Conservation (phyloP, 805 yeast species). For the Zygotorulaspora chibaensis region DNA sequence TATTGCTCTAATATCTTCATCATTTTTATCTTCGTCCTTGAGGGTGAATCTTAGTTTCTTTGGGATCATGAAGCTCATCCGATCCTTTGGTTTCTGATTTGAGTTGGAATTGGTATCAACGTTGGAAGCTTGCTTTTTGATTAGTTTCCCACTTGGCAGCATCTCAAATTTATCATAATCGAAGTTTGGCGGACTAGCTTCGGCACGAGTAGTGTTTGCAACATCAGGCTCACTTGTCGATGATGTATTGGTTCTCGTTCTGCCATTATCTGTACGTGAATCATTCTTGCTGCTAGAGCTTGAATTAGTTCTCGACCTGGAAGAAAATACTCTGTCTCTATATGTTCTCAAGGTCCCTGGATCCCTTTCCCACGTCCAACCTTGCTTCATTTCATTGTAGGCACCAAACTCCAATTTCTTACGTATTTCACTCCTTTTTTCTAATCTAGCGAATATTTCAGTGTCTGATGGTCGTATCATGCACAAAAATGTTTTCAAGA, state of each 20-base stretch:
- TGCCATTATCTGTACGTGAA: neutral
- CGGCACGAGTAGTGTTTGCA: neutral
- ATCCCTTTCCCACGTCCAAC: constrained; percentile 67
- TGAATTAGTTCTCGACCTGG: constrained; percentile 11
- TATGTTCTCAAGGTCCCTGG: constrained; percentile 34
- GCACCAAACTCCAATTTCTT: constrained; percentile 69
- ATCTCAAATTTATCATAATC: constrained; percentile 45
- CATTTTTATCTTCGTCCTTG: constrained; percentile 24
- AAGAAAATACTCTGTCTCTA: constrained; percentile 19
- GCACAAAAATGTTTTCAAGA: constrained; percentile 52
- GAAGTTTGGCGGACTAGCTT: constrained; percentile 7
- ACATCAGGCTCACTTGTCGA: constrained; percentile 9
- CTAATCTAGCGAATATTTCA: constrained; percentile 73
- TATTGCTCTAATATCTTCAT: constrained; percentile 50
- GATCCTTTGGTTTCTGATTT: neutral
- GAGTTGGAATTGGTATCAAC: constrained; percentile 11
- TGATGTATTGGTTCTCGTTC: constrained; percentile 7
- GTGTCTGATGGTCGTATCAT: constrained; percentile 66
- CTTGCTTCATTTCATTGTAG: constrained; percentile 65
- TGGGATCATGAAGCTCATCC: constrained; percentile 14
- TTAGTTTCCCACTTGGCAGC: constrained; percentile 69
- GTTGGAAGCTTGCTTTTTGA: constrained; percentile 38
- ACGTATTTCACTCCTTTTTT: constrained; percentile 62
- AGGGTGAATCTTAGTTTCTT: constrained; percentile 39
- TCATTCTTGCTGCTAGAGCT: constrained; percentile 15